Evolutionary conservation across 345 rosid species (phyloP), one percentile per base, ranked within the genome.

Genomic region (Arabis alpina): DNA sequence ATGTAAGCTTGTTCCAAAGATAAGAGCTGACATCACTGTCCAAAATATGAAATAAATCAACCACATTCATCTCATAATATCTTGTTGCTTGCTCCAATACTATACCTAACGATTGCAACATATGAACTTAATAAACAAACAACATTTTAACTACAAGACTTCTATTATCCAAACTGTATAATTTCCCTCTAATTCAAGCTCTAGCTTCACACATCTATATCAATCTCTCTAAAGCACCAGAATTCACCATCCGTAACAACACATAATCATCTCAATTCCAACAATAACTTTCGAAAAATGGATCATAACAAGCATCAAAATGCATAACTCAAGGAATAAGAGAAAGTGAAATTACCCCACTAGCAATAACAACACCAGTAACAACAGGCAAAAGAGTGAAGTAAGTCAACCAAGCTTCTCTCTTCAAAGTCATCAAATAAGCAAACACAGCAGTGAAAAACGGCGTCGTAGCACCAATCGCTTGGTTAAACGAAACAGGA

Each of bases 351-450:
- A 80, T 36, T 80, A 92, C 99, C 91, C 99, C 99, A 70, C 97
- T 92, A n/a, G 99, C 99, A 73, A 95, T 88, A 53, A 95, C 59
- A 75, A 95, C 99, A 6, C 99, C 99, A 12, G 96, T 80, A 44
- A 95, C 99, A 4, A 95, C 99, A 11, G 99, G 99, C 13, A 95
- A 25, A 55, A 95, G 85, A 58, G 99, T 85, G 58, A 87, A 52
- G 59, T 95, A 95, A 69, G 99, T 95, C 49, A 92, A 81, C 99
- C 99, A 95, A 65, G 96, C 96, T 81, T 95, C 99, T 24, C 96
- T 82, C 80, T 86, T 92, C 10, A 87, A 59, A 0, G 97, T 95
- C 78, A 92, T 90, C 79, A 90, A 58, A 75, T 95, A 95, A 41
- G 99, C 99, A 54, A 95, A 92, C 52, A 95, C 88, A 0, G 99